Evolutionary conservation across 495 filamentous ascomycete genomes (phyloP).

Genomic region (Podospora comata): DNA sequence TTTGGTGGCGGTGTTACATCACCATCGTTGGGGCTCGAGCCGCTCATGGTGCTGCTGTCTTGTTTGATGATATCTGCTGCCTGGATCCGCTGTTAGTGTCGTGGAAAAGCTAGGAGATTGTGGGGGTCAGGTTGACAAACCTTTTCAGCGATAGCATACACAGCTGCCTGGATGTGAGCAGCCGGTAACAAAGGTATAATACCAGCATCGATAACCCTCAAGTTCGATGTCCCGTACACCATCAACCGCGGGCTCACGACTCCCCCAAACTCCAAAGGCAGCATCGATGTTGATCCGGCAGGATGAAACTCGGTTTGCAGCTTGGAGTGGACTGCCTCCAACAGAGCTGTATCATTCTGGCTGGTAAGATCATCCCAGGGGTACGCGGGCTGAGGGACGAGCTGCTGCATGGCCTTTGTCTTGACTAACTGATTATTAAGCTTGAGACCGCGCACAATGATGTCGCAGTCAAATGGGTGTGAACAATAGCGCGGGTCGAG

Average conservation of each 20-base stretch:
- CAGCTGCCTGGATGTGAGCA: conserved; percentile 46
- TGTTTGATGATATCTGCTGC: conserved; percentile 1
- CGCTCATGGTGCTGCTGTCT: neutral
- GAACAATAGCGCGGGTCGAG: conserved; percentile 36
- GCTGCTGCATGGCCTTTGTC: conserved; percentile 36
- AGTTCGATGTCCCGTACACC: conserved; percentile 45
- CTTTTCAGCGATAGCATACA: conserved; percentile 56
- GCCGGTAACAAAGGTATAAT: conserved; percentile 49
- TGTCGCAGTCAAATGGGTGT: conserved; percentile 33
- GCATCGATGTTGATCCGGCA: conserved; percentile 45
- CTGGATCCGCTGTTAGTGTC: neutral
- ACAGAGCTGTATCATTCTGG: conserved; percentile 17
- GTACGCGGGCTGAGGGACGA: conserved; percentile 22
- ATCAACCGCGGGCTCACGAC: conserved; percentile 47
- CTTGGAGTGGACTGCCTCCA: conserved; percentile 20
- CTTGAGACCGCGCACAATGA: conserved; percentile 27
- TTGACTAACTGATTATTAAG: conserved; percentile 33
- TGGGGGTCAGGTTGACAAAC: conserved; percentile 20
- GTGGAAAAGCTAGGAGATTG: neutral
- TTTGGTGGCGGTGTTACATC: neutral
- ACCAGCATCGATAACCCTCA: conserved; percentile 49
- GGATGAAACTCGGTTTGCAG: conserved; percentile 30
- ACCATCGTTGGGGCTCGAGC: neutral
- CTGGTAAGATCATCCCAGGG: conserved; percentile 8
- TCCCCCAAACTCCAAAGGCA: conserved; percentile 37